A percentile compares a stretch with the other conserved stretches of the same genome.
Conservation (phyloP, 305 asterid genomes). For the Solanum hybrid region DNA sequence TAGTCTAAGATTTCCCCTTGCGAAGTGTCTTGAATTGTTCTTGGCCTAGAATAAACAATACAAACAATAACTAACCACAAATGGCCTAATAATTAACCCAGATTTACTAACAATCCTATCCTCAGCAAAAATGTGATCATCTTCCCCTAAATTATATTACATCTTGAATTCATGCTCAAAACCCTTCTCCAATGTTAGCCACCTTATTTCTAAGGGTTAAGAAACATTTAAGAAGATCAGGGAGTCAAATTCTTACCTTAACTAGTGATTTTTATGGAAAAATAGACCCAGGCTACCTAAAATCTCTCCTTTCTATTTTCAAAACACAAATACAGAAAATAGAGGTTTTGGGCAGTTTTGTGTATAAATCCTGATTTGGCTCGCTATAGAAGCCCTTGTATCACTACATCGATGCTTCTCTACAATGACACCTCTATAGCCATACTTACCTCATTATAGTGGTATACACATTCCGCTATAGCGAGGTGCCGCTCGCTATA, state of each 20-base stretch:
- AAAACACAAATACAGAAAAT: not conserved
- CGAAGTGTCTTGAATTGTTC: not conserved
- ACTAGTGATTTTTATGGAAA: not conserved
- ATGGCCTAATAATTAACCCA: not conserved
- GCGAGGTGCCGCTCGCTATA: not conserved
- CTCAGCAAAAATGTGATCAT: not conserved
- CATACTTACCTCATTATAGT: not conserved
- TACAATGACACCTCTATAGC: not conserved
- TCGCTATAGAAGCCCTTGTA: not conserved
- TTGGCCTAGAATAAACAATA: not conserved
- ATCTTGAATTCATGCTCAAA: not conserved
- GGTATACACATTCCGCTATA: not conserved
- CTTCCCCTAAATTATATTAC: not conserved
- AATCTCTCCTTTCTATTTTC: not conserved
- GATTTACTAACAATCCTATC: not conserved
- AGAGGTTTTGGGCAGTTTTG: not conserved
- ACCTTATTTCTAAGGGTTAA: not conserved
- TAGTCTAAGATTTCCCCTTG: not conserved
- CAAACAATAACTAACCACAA: not conserved
- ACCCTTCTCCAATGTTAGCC: not conserved
- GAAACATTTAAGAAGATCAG: not conserved
- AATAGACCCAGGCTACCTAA: not conserved
- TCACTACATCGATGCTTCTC: not conserved
- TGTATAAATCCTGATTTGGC: not conserved
- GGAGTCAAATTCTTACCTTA: not conserved